phyloP scores from a whole-genome alignment of 2,329 filamentous ascomycete species.

The Fusarium luffae region DNA sequence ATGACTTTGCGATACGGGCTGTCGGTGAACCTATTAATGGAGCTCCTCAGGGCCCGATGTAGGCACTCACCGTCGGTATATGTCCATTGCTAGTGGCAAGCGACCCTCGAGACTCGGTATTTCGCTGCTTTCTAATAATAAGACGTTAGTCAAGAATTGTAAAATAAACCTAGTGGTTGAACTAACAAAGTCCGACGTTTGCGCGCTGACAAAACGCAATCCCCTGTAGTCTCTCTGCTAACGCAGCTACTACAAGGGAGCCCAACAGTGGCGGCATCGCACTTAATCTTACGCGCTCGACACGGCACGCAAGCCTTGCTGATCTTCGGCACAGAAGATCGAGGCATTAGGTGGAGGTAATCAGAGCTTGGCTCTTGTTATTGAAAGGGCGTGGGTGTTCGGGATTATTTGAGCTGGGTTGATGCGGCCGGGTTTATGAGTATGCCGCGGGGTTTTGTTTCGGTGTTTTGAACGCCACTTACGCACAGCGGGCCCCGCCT shows the following conservation, averaged over 20 bases:
- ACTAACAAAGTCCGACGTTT: slow-evolving; percentile 30
- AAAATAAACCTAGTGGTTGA: no score
- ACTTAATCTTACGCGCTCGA: slow-evolving; percentile 35
- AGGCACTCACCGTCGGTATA: background rate
- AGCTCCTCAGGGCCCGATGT: rapidly evolving
- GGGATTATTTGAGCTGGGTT: slow-evolving; percentile 1
- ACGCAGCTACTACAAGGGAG: slow-evolving; percentile 32
- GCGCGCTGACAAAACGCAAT: slow-evolving; percentile 22
- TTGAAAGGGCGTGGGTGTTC: background rate
- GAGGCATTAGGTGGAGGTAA: background rate
- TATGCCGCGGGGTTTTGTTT: slow-evolving; percentile 10
- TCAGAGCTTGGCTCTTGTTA: no score
- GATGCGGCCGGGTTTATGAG: background rate
- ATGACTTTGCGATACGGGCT: background rate
- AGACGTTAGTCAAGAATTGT: no score
- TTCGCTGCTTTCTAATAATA: background rate
- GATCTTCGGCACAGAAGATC: background rate
- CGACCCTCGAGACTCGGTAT: background rate
- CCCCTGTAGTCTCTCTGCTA: slow-evolving; percentile 2
- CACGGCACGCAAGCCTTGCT: slow-evolving; percentile 38
- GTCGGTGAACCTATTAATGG: no score
- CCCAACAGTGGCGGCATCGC: slow-evolving; percentile 25
- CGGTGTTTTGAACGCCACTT: background rate
- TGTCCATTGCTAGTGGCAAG: background rate
- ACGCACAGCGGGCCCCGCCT: background rate